Base-by-base conservation (phyloP, 2,329 filamentous ascomycete genomes). In the Calonectria crousiana region DNA sequence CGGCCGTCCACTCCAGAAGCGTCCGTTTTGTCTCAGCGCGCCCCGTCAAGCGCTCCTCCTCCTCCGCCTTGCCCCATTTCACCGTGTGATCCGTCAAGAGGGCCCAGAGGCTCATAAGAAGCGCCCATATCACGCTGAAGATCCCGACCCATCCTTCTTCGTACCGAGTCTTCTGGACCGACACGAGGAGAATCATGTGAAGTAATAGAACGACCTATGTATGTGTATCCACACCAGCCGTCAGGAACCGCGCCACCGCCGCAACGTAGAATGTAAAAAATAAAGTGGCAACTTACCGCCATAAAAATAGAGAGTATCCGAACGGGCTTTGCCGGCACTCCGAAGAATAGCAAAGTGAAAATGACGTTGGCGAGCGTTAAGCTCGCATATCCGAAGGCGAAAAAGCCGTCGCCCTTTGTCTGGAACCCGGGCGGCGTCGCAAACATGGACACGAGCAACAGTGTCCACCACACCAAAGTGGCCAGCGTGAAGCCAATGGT, bases 131-230 rank as follows among this genome's bases (percentile, higher is more conserved):
- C 4, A 96, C 94, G 52, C 94, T 97, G 13, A 91, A 92, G 70
- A 97, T 94, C n/a, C 97, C 97, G 0, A 97, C 93, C 93, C 95
- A 97, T 38, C 95, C 93, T 84, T 98, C 96, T 83, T 98, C 95
- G 26, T 93, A 88, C 18, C 96, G 91, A 20, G 96, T 90, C 76
- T 92, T 90, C 62, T 92, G 88, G 0, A 98, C 95, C 0, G 93
- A 89, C 4, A 97, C 85, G 49, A 98, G 93, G 68, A 98, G 89
- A 79, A 98, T 92, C 85, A 94, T 91, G 82, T 98, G 92, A 56
- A 96, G 86, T 18, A 83, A 67, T 8, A 87, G 77, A 3, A 86
- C 67, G 3, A 78, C 79, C 85, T 86, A 47, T n/a, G 18, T 14
- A 5, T 36, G 47, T 20, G 20, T 14, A 5, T 36, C 65, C 14